Conservation (phyloP, 352 stramenopile species). For the Pythium biforme region DNA sequence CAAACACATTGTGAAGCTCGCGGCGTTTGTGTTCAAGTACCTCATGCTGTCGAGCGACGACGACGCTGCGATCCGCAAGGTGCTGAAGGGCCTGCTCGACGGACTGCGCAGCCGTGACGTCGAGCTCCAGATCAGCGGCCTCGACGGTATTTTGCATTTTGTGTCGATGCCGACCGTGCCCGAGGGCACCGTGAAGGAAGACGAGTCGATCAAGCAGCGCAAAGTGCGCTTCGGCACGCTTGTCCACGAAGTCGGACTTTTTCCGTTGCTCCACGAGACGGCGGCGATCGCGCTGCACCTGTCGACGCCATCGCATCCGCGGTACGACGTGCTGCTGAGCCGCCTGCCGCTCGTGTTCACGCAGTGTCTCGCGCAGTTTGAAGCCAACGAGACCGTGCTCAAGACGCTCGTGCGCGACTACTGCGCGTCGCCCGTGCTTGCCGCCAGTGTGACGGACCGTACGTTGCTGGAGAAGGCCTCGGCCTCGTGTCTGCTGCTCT, state of each 20-base stretch:
- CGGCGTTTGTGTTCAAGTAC: conserved; percentile 76
- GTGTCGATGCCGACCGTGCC: conserved; percentile 41
- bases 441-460: conserved; percentile 39
- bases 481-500: conserved; percentile 68
- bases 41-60: conserved; percentile 50
- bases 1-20: conserved; percentile 72
- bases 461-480: conserved; percentile 51
- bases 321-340: conserved; percentile 57
- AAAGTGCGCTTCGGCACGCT: conserved; percentile 53
- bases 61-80: conserved; percentile 44
- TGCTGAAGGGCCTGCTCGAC: conserved; percentile 61
- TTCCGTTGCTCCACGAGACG: conserved; percentile 64
- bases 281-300: conserved; percentile 49
- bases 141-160: conserved; percentile 77
- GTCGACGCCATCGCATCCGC: conserved; percentile 14
- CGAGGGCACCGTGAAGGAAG: conserved; percentile 15
- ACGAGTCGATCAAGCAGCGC: conserved; percentile 25
- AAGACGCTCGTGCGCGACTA: conserved; percentile 68
- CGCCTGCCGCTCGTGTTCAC: conserved; percentile 81
- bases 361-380: conserved; percentile 77
- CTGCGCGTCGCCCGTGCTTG: conserved; percentile 67
- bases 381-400: conserved; percentile 57
- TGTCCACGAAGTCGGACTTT: conserved; percentile 72
- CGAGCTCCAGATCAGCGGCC: conserved; percentile 62
- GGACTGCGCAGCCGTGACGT: conserved; percentile 64